Base-by-base conservation (phyloP, 371 early-diverging fungal genomes). In the Haplosporangium sp. region DNA sequence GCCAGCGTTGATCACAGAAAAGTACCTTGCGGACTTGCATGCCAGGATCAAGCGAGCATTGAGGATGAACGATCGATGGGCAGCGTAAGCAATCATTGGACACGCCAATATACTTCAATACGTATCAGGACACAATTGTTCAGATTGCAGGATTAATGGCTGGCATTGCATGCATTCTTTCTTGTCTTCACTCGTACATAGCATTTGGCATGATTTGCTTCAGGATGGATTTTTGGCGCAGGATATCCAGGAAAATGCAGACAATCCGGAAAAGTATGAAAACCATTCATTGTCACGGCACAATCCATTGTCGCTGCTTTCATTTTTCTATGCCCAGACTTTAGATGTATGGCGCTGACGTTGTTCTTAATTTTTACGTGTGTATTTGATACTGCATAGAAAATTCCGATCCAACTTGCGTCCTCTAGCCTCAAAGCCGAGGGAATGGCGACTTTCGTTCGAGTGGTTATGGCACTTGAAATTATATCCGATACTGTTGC, bases 391-490 rank as follows among this genome's bases (percentile, higher is more conserved):
- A 38, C 0, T 18, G 7, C 48, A 20, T 48, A 85, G 86, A 13
- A 80, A 79, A 53, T 84, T 89, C 40, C 84, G 85, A 41, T 89
- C 89, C 4, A 85, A 69, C 6, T 65, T 89, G 36, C 79, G 83
- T 5, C 81, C 82, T 6, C 54, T 80, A 47, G 41, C 56, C 20
- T 62, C 64, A 14, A 74, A 72, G 45, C 55, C 69, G 36, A 73
- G 57, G 53, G 61, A 59, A 7, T 65, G 67, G 66, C 50, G 29
- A 47, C 46, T 77, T 2, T 81, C 75, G 0, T 55, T 82, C 76
- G 92, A 90, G 55, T 97, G 96, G 96, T 86, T 89, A 85, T 98
- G 96, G 96, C 89, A 90, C 68, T 73, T 95, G 40, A 84, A 84
- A 56, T 62, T 95, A 21, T 87, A 90, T 16, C 95, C 96, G 0